Conservation (phyloP, 75 land plant species). For the Pinus albicaulis region DNA sequence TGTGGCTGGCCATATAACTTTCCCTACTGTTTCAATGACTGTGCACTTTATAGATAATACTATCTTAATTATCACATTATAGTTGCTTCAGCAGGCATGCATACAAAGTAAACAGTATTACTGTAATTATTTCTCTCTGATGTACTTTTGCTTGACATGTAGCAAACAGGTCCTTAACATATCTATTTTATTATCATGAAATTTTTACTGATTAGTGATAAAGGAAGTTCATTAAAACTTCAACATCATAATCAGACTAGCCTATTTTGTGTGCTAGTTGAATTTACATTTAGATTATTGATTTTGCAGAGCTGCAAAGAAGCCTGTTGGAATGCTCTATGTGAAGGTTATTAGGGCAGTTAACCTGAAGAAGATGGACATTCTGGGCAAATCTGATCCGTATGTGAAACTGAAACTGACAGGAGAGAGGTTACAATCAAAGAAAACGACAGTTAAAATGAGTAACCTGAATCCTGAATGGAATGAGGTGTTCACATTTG, state of each 20-base stretch:
- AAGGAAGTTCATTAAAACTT: neutral
- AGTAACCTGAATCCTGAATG: slow-evolving; percentile 86
- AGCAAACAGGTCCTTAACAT: neutral
- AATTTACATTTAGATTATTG: slow-evolving; percentile 3
- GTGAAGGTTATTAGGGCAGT: slow-evolving; percentile 76
- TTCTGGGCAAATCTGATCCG: slow-evolving; percentile 92
- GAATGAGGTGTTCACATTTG: slow-evolving; percentile 85
- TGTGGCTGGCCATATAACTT: too few relatives aligned
- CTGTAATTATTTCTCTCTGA: neutral
- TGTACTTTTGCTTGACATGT: neutral
- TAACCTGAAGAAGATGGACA: slow-evolving; percentile 80
- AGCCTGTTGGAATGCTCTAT: slow-evolving; percentile 88
- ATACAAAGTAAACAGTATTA: too few relatives aligned
- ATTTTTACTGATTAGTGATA: neutral
- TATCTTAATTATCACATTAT: too few relatives aligned
- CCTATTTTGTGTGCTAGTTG: slow-evolving; percentile 8
- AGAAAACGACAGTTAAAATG: slow-evolving; percentile 84
- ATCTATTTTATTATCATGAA: neutral
- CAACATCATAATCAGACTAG: neutral
- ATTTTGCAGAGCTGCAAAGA: slow-evolving; percentile 53
- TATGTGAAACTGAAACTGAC: slow-evolving; percentile 81
- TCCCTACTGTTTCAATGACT: too few relatives aligned
- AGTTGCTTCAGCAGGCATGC: too few relatives aligned
- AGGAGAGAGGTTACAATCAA: slow-evolving; percentile 66
- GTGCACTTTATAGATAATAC: too few relatives aligned